Percentiles rank a stretch among this genome's conserved stretches.
Conservation (phyloP, 2,329 filamentous ascomycete species). For the Didymella pinodella region DNA sequence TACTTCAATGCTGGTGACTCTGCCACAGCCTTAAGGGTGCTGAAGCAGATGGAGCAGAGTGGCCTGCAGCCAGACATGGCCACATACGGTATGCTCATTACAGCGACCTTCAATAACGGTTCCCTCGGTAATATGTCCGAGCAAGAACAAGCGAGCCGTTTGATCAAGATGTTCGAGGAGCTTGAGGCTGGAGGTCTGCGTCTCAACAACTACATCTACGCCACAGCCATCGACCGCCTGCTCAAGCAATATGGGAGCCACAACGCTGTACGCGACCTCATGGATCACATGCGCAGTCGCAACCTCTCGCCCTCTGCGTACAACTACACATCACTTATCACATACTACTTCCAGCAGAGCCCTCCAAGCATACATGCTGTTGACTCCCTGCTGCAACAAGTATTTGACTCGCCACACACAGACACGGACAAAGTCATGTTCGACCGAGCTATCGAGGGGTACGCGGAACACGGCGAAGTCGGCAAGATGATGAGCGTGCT, state of each 20-base stretch:
- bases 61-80: slow-evolving; percentile 68
- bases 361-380: slow-evolving; percentile 69
- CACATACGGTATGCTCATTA: slow-evolving; percentile 77
- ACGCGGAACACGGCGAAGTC: slow-evolving; percentile 63
- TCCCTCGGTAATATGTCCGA: slow-evolving; percentile 53
- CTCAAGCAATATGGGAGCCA: slow-evolving; percentile 59
- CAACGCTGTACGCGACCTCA: slow-evolving; percentile 65
- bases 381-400: slow-evolving; percentile 63
- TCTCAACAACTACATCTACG: slow-evolving; percentile 70
- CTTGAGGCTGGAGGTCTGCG: slow-evolving; percentile 66
- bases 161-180: slow-evolving; percentile 62
- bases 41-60: slow-evolving; percentile 66
- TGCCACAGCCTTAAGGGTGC: slow-evolving; percentile 60
- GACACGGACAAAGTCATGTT: slow-evolving; percentile 67
- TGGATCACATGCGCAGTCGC: slow-evolving; percentile 66
- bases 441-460: slow-evolving; percentile 74
- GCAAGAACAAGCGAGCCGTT: slow-evolving; percentile 60
- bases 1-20: slow-evolving; percentile 61
- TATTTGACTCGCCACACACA: slow-evolving; percentile 44
- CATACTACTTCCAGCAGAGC: slow-evolving; percentile 68
- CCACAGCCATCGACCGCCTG: slow-evolving; percentile 72
- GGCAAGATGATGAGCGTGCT: slow-evolving; percentile 55
- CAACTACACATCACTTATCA: slow-evolving; percentile 77
- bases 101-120: slow-evolving; percentile 62
- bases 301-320: slow-evolving; percentile 66